Conservation (phyloP, 345 rosid genomes). For the Gossypium sturtianum region DNA sequence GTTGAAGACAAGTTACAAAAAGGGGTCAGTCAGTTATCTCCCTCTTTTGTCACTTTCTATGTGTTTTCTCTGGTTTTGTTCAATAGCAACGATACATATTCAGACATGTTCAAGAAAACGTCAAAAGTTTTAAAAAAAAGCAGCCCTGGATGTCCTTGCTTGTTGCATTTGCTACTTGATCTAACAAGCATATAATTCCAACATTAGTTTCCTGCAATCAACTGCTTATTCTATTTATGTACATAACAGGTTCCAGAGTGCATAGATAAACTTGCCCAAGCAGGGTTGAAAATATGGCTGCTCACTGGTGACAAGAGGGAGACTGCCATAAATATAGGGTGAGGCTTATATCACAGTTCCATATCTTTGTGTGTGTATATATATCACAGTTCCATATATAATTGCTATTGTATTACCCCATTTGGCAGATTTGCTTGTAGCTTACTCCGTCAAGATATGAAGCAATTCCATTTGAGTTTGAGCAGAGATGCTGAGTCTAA, state of each 20-base stretch:
- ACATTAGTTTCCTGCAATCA: not conserved
- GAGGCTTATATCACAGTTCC: constrained; percentile 6
- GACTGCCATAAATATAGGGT: constrained; percentile 87
- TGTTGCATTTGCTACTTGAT: not conserved
- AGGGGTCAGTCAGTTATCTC: constrained; percentile 46
- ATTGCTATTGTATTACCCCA: not conserved
- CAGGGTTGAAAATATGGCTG: constrained; percentile 81
- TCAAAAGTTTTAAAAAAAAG: not conserved
- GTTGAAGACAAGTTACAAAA: constrained; percentile 81
- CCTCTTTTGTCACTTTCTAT: not conserved
- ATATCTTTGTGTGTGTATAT: not conserved
- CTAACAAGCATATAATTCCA: not conserved
- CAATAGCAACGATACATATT: not conserved
- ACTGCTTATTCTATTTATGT: constrained; percentile 1
- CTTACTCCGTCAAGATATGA: constrained; percentile 73
- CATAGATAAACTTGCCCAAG: constrained; percentile 88
- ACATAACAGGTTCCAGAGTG: constrained; percentile 67
- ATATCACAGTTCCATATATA: not conserved
- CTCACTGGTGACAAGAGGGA: constrained; percentile 85
- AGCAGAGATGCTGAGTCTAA: constrained; percentile 27
- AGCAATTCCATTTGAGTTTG: constrained; percentile 43
- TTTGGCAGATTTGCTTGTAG: constrained; percentile 71
- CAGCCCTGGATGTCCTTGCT: not conserved
- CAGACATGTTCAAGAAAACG: not conserved
- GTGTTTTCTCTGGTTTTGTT: not conserved